Percentiles rank a stretch among this genome's conserved stretches.
Conservation (phyloP, 2,329 filamentous ascomycete genomes). For the Fusarium stilboides region DNA sequence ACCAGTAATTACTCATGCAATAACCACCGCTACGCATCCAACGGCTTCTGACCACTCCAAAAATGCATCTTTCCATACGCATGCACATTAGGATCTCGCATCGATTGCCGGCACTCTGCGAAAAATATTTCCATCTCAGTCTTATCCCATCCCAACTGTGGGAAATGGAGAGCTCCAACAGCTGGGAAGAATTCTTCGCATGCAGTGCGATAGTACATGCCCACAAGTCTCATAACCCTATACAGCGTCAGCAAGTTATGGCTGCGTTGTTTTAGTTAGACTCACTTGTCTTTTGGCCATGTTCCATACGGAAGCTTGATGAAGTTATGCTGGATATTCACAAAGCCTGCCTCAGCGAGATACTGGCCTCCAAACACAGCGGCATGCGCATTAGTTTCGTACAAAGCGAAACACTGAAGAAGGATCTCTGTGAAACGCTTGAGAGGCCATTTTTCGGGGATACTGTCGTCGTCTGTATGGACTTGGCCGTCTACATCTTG, state of each 20-base stretch:
- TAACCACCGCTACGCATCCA: constrained; percentile 22
- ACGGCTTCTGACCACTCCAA: constrained; percentile 60
- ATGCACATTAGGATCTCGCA: constrained; percentile 53
- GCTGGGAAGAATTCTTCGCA: constrained; percentile 60
- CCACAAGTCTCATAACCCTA: constrained; percentile 57
- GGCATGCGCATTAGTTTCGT: constrained; percentile 57
- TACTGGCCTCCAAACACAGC: constrained; percentile 57
- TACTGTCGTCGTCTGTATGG: constrained; percentile 55
- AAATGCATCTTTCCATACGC: constrained; percentile 60
- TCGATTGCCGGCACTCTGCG: constrained; percentile 49
- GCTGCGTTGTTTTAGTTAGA: fast-evolving
- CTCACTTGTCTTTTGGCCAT: constrained; percentile 63
- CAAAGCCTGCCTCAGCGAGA: constrained; percentile 56
- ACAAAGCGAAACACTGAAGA: constrained; percentile 56
- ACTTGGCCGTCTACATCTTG: constrained; percentile 62
- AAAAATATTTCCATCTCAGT: constrained; percentile 54
- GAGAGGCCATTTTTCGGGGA: constrained; percentile 54
- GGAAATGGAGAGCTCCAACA: constrained; percentile 58
- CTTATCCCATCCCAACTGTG: constrained; percentile 56
- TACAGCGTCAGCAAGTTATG: fast-evolving
- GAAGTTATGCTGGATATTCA: constrained; percentile 56
- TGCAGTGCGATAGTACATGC: constrained; percentile 59
- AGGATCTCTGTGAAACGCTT: constrained; percentile 55
- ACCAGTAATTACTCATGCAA: not conserved
- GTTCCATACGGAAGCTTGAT: constrained; percentile 62